Evolutionary conservation across 352 stramenopile genomes (phyloP).

Genomic region (Globisporangium cylindrosporum): DNA sequence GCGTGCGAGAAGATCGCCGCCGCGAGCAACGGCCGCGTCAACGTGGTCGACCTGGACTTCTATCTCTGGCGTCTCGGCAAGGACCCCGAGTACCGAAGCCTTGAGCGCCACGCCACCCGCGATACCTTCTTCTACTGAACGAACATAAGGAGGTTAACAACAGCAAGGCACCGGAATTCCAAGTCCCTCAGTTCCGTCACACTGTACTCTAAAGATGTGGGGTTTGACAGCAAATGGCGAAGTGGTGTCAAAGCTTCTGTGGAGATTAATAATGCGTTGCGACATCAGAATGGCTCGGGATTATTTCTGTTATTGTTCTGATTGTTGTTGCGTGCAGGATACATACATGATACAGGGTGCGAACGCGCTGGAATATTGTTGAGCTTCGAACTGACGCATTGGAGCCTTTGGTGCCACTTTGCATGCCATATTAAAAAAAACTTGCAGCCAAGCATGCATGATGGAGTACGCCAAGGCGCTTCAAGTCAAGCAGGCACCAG

Average conservation of each 20-base stretch:
- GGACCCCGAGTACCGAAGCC: slow-evolving; percentile 54
- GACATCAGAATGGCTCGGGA: neutral
- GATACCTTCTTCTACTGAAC: slow-evolving; percentile 69
- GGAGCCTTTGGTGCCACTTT: neutral
- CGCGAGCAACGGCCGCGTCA: slow-evolving; percentile 43
- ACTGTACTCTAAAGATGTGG: neutral
- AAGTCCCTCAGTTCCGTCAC: neutral
- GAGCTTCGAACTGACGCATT: neutral
- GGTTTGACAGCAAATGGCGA: neutral
- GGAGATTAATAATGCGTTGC: neutral
- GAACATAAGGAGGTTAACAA: neutral
- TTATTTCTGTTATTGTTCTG: neutral
- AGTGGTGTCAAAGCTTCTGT: neutral
- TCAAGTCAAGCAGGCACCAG: no score
- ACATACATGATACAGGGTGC: neutral
- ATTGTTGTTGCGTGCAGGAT: neutral
- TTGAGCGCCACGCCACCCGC: slow-evolving; percentile 73
- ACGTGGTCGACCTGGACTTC: slow-evolving; percentile 46
- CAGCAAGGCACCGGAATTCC: neutral
- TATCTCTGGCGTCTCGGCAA: slow-evolving; percentile 82
- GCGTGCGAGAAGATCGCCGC: slow-evolving; percentile 68
- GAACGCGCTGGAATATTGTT: neutral
- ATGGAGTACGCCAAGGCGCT: no score
- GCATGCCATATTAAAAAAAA: neutral
- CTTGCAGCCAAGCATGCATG: neutral